phyloP scores from a whole-genome alignment of 768 basidiomycete genomes.

The Leucogyrophana mollusca region DNA sequence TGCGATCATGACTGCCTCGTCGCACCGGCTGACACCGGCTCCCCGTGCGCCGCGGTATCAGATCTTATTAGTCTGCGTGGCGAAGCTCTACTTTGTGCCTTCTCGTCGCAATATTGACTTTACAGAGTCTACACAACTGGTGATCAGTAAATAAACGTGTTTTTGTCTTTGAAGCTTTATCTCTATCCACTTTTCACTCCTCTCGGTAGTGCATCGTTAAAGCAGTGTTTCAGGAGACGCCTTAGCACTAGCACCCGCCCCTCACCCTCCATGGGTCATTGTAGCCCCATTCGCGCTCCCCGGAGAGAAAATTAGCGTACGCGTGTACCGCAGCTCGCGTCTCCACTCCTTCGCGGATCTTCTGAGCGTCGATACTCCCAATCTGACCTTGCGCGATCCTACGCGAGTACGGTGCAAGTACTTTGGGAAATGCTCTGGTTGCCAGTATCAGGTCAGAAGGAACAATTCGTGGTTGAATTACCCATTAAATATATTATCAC shows the following conservation, averaged over 20 bases:
- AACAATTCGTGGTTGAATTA: not conserved
- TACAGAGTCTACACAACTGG: too few species aligned
- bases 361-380: conserved; percentile 62
- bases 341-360: conserved; percentile 79
- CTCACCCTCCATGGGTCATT: conserved; percentile 71
- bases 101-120: too few species aligned
- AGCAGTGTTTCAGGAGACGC: conserved; percentile 53
- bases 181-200: too few species aligned
- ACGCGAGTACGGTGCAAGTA: conserved; percentile 74
- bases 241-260: conserved; percentile 50
- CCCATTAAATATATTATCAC: not conserved
- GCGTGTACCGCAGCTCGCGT: conserved; percentile 68
- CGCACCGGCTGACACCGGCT: too few species aligned
- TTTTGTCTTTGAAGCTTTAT: too few species aligned
- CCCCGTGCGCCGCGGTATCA: too few species aligned
- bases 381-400: conserved; percentile 62
- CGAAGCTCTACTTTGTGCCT: too few species aligned
- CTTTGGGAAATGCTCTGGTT: conserved; percentile 88
- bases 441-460: conserved; percentile 80
- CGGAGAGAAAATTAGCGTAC: conserved; percentile 72
- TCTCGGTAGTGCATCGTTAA: too few species aligned
- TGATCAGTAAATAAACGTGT: too few species aligned
- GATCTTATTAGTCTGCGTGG: too few species aligned
- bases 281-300: conserved; percentile 84
- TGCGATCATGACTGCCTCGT: not conserved